A percentile compares a stretch with the other conserved stretches of the same genome.
These are phyloP conservation scores for Talaromyces sp. DNA, from an alignment of 2,329 filamentous ascomycete species.

Conservation along the genomic window DNA sequence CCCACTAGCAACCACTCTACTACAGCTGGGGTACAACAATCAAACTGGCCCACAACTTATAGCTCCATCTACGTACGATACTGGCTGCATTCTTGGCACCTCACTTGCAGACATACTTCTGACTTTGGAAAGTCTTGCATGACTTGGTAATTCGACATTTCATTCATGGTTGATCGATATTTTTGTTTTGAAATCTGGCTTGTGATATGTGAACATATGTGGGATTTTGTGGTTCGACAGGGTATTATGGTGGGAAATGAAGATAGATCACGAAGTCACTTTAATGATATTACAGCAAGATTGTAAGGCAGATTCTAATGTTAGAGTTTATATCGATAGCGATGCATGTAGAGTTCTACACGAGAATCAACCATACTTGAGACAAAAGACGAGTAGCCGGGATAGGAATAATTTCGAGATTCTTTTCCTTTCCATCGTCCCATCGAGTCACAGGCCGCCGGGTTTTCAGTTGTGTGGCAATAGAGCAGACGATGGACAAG, in stretches of 20 bases:
- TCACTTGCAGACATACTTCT: neutral
- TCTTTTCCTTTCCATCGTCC: neutral
- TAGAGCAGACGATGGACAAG: neutral
- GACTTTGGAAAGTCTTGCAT: neutral
- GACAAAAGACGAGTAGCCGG: neutral
- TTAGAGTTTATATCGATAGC: neutral
- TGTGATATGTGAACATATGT: neutral
- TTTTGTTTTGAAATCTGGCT: too few species aligned
- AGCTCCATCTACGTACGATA: constrained; percentile 2
- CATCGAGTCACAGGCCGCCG: neutral
- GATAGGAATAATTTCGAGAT: neutral
- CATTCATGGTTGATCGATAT: neutral
- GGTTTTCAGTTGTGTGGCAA: neutral
- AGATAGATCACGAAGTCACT: neutral
- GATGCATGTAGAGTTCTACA: neutral
- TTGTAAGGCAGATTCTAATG: neutral
- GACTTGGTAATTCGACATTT: neutral
- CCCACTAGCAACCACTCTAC: neutral
- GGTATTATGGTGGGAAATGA: neutral
- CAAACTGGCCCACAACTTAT: neutral
- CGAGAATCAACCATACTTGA: neutral
- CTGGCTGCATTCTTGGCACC: constrained; percentile 4
- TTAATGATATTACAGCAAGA: neutral
- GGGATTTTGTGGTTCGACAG: neutral
- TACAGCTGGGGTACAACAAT: constrained; percentile 8